phyloP scores from a whole-genome alignment of 129 eudicot genomes.

The Helianthus annuus region DNA sequence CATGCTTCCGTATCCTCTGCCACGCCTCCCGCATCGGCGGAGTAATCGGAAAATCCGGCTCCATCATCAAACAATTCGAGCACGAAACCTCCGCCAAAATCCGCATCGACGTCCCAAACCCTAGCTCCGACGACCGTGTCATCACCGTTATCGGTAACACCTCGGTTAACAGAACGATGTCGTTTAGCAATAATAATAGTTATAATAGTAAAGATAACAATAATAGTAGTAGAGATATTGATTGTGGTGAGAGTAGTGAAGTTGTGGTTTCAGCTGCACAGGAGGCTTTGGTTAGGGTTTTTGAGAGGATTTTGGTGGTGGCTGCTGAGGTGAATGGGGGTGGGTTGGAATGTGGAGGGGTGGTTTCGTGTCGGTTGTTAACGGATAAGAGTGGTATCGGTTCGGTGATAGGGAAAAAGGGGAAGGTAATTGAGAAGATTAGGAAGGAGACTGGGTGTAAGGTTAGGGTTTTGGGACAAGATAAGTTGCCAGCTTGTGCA shows the following conservation, averaged over 20 bases:
- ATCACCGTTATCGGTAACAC: slow-evolving; percentile 48
- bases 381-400: slow-evolving; percentile 55
- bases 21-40: slow-evolving; percentile 78
- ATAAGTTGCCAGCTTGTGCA: slow-evolving; percentile 48
- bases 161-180: too few relatives aligned
- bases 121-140: slow-evolving; percentile 53
- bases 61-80: slow-evolving; percentile 57
- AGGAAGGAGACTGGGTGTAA: slow-evolving; percentile 68
- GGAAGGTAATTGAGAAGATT: slow-evolving; percentile 66
- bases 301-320: slow-evolving; percentile 80
- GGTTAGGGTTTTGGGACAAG: slow-evolving; percentile 50
- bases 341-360: slow-evolving; percentile 30
- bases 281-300: slow-evolving; percentile 79
- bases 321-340: slow-evolving; percentile 59
- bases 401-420: slow-evolving; percentile 81
- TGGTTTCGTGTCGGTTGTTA: slow-evolving; percentile 67
- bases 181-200: too few relatives aligned
- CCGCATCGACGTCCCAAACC: slow-evolving; percentile 63
- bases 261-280: slow-evolving; percentile 80
- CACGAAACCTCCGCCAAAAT: slow-evolving; percentile 53
- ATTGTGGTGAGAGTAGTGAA: slow-evolving; percentile 21
- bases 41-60: slow-evolving; percentile 76
- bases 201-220: too few relatives aligned
- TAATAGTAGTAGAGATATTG: too few relatives aligned
- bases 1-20: slow-evolving; percentile 65